Base-by-base conservation (phyloP, 257 asterid genomes). In the Solanum bulbocastanum region DNA sequence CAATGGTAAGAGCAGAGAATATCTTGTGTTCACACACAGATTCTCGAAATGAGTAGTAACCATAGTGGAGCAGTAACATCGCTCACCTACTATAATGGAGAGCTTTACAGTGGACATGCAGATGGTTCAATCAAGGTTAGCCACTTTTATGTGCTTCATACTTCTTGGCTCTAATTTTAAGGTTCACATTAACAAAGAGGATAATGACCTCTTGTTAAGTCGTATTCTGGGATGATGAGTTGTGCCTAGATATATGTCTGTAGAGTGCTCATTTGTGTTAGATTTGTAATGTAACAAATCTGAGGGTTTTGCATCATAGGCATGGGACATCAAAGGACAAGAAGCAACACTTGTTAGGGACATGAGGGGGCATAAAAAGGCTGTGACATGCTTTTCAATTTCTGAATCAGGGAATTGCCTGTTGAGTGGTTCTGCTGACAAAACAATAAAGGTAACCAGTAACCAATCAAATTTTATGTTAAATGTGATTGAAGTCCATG, bases 21-120 rank as follows among this genome's bases (percentile, higher is more conserved):
- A 93, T 96, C 99, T 10, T 95, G 99, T 35, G 98, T 94, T 52
- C 99, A 96, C 88, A 95, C 95, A 89, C 99, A 95, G 86, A 85
- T 93, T 44, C 90, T 96, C 86, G 99, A 96, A 91, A 92, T 89
- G 32, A 95, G 95, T 68, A 92, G 90, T 42, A 93, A 89, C 88
- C 66, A 76, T 58, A 93, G 88, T 87, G 98, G 95, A 90, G 98
- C 96, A 88, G 99, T 94, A 85, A 94, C 97, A 62, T 96, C 97
- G 10, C 97, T 96, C 75, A 93, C 93, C 86, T 94, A 89, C 97
- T 94, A 93, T 93, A 95, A 90, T 66, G 99, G 99, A 84, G 93
- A 88, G 85, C 91, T 96, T 49, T 92, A 87, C 91, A 91, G 98
- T 88, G 99, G 99, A 91, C 89, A 95, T 89, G 90, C 93, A n/a